phyloP scores from a whole-genome alignment of 257 asterid species.

The Rehmannia glutinosa region DNA sequence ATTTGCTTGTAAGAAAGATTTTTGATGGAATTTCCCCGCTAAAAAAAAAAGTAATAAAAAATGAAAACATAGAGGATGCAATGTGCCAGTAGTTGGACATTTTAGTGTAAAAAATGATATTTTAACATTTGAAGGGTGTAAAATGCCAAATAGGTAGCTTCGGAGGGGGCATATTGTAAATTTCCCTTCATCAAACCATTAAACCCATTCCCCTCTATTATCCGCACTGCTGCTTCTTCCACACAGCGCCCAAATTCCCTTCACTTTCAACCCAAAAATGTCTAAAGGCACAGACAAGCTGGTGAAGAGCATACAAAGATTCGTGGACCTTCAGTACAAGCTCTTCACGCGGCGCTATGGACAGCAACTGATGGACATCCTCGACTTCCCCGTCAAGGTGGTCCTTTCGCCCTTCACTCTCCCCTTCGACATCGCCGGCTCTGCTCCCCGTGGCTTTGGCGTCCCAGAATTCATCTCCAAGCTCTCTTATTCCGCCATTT shows the following conservation, averaged over 20 bases:
- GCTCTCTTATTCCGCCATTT: slow-evolving; percentile 81
- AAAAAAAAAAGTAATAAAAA: no score
- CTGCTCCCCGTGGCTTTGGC: slow-evolving; percentile 99
- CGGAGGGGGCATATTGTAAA: neutral
- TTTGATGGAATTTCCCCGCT: no score
- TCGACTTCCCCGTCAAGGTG: slow-evolving; percentile 75
- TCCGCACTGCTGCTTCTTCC: neutral
- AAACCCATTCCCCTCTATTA: slow-evolving; percentile 1
- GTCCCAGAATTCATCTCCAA: slow-evolving; percentile 85
- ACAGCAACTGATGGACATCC: slow-evolving; percentile 52
- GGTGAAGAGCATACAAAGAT: slow-evolving; percentile 34
- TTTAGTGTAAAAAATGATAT: no score
- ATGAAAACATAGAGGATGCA: no score
- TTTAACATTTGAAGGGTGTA: no score
- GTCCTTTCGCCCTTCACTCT: slow-evolving; percentile 81
- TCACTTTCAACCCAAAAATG: slow-evolving; percentile 30
- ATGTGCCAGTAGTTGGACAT: no score
- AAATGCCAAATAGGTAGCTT: no score
- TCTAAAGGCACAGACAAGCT: slow-evolving; percentile 42
- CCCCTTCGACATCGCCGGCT: slow-evolving; percentile 87
- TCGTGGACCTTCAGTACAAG: slow-evolving; percentile 57
- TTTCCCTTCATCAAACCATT: neutral
- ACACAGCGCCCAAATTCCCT: slow-evolving; percentile 4
- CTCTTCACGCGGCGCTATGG: slow-evolving; percentile 59
- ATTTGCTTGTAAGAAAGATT: no score